Evolutionary conservation across 225 moss, liverwort and hornwort genomes (phyloP).

Genomic region (Lunularia cruciata): DNA sequence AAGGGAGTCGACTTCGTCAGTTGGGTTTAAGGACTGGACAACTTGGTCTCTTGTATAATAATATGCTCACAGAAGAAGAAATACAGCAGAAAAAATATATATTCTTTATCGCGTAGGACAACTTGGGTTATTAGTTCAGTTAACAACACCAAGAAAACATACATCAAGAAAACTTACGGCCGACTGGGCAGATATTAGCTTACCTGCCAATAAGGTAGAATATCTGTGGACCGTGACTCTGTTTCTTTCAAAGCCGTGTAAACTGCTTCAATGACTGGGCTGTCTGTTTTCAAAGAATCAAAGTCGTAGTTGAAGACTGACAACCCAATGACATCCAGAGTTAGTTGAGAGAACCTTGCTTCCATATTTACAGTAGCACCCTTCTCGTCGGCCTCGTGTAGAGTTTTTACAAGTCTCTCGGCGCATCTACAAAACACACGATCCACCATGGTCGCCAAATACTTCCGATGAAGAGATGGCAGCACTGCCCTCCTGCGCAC

Average conservation of each 20-base stretch:
- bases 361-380: conserved; percentile 81
- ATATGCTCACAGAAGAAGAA: no score
- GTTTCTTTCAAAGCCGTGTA: conserved; percentile 97
- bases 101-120: no score
- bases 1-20: no score
- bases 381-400: conserved; percentile 55
- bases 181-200: background rate
- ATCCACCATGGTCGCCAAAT: conserved; percentile 89
- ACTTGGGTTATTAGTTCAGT: no score
- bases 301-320: conserved; percentile 97
- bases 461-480: conserved; percentile 83
- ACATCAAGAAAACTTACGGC: background rate
- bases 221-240: conserved; percentile 93
- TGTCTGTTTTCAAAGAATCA: conserved; percentile 75
- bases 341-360: conserved; percentile 89
- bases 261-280: conserved; percentile 96
- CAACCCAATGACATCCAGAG: conserved; percentile 90
- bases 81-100: no score
- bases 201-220: conserved; percentile 96
- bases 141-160: no score
- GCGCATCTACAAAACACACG: conserved; percentile 90
- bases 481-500: conserved; percentile 79
- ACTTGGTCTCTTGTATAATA: no score
- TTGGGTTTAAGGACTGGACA: no score
- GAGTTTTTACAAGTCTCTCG: conserved; percentile 65